Evolutionary conservation across 2,329 filamentous ascomycete genomes (phyloP), one percentile per base, ranked within the genome.

Genomic region (Claviceps quebecensis): DNA sequence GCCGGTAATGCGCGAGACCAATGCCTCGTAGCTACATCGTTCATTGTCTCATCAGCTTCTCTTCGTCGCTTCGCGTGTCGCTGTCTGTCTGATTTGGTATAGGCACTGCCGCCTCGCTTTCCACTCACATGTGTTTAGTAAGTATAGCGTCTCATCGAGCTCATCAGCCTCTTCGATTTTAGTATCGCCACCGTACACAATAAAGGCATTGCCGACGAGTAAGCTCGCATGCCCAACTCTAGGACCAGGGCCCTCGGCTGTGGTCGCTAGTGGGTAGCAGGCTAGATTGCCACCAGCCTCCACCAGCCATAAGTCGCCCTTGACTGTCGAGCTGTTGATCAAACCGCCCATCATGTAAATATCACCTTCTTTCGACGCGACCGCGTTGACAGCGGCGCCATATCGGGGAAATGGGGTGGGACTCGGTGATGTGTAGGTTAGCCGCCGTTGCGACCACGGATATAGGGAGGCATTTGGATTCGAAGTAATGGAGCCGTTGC

Each of bases 291-390:
- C 84, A 49, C 85, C 89, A 55, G 89, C 87, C 67, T 98, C 93
- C 46, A 97, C 86, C 82, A 97, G 86, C 94, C 94, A 98, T 46
- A 98, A 69, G 69, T 98, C 93, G 47, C 93, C 93, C 65, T 96
- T 96, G 45, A 97, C 93, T 2, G 88, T 95, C 39, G 89, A 87
- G 58, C 91, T 91, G 63, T 95, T 91, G 61, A 98, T 91, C 55
- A 98, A 71, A 48, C 93, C 93, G 56, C 93, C 93, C 90, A 98
- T 97, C 63, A 98, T 77, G 63, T 97, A 98, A 52, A 98, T 86
- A 60, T 95, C 88, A 54, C 94, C 94, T 68, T 98, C 93, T 69
- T 97, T 97, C 40, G 90, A 96, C 23, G 90, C 86, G 16, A 85
- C 77, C 0, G 89, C 80, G 66, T 98, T 98, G 65, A 96, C 91